A percentile compares a stretch with the other conserved stretches of the same genome.
phyloP scores from a whole-genome alignment of 2,329 filamentous ascomycete genomes.

The Lachnellula willkommii region DNA sequence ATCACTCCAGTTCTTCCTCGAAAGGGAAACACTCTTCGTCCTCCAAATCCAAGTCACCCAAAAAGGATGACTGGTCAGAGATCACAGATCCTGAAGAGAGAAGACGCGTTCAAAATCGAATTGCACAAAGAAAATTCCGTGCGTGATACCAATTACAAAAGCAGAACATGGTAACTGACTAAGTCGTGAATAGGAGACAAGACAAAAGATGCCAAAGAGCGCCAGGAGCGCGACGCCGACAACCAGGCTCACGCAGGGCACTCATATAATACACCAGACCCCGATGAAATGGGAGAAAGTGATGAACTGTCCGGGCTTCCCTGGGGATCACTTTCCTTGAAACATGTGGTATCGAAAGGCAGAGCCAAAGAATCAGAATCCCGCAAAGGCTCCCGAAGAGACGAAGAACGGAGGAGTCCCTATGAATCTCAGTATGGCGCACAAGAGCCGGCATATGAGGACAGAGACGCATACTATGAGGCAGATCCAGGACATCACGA shows the following conservation, averaged over 20 bases:
- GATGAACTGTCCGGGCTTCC: conserved; percentile 60
- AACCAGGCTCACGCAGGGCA: conserved; percentile 60
- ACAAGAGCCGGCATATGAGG: conserved; percentile 16
- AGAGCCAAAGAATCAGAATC: conserved; percentile 41
- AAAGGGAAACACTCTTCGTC: conserved; percentile 23
- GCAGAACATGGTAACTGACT: not conserved
- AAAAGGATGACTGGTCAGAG: conserved; percentile 60
- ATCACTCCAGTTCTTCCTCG: conserved; percentile 20
- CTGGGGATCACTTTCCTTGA: conserved; percentile 65
- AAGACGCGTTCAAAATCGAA: conserved; percentile 68
- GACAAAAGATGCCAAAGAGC: conserved; percentile 61
- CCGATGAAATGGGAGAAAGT: conserved; percentile 48
- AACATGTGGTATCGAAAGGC: conserved; percentile 42
- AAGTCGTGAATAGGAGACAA: conserved; percentile 55
- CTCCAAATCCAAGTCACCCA: conserved; percentile 38
- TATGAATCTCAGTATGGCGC: conserved; percentile 13
- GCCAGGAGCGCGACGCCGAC: conserved; percentile 54
- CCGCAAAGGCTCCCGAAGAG: conserved; percentile 31
- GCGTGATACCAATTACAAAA: conserved; percentile 32
- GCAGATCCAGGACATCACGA: conserved; percentile 22
- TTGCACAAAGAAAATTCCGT: conserved; percentile 74
- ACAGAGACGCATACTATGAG: conserved; percentile 25
- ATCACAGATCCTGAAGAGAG: conserved; percentile 66
- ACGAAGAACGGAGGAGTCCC: conserved; percentile 19
- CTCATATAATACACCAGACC: conserved; percentile 57